Conservation (phyloP, 73 alveolate species). For the Stentor coeruleus region DNA sequence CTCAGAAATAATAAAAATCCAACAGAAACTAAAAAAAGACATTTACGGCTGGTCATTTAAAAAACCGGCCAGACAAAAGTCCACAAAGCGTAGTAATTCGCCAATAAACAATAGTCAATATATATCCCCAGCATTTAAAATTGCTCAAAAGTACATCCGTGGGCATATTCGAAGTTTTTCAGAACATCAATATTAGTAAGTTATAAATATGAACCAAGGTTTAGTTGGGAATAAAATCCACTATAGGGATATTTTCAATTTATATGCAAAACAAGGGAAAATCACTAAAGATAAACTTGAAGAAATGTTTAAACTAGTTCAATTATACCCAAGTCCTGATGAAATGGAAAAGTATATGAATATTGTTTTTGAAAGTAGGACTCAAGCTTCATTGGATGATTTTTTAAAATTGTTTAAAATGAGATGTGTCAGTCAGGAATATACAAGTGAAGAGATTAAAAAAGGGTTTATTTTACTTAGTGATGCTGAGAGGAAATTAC, state of each 20-base stretch:
- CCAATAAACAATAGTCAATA: not conserved
- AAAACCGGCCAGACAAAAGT: not conserved
- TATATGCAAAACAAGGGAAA: conserved; percentile 7
- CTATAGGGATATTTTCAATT: conserved; percentile 12
- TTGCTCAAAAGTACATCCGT: not conserved
- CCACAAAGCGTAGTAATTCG: not conserved
- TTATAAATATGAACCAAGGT: conserved; percentile 22
- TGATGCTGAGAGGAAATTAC: conserved; percentile 6
- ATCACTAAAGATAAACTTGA: conserved; percentile 8
- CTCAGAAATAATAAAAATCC: not conserved
- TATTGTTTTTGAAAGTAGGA: not conserved
- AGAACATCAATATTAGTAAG: too few relatives aligned
- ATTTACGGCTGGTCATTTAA: not conserved
- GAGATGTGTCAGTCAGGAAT: conserved; percentile 24
- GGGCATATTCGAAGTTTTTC: conserved; percentile 20
- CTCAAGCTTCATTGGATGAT: not conserved
- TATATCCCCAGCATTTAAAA: conserved; percentile 7
- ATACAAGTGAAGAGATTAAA: conserved; percentile 10
- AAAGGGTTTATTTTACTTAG: conserved; percentile 17
- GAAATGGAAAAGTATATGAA: conserved; percentile 24
- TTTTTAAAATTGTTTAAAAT: conserved; percentile 19
- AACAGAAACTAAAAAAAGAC: not conserved
- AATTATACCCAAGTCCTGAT: not conserved
- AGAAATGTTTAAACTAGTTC: conserved; percentile 16
- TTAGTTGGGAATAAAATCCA: not conserved